Base-by-base conservation (phyloP, 805 yeast species). In the Metschnikowia rubicola region DNA sequence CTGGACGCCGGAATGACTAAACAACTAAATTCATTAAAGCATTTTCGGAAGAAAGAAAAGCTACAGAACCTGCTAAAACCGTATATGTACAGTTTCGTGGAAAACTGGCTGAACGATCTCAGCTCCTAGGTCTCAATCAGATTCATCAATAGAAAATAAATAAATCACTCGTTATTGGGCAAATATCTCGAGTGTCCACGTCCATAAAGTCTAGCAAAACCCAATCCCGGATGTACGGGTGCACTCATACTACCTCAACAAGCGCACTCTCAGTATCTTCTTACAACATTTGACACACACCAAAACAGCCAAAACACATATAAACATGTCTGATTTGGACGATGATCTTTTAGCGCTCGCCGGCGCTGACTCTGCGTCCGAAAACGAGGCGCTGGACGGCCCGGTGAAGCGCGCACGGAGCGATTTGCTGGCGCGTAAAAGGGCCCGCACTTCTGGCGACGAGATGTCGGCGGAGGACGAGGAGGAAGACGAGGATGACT, bases 291-390 rank as follows among this genome's bases (percentile, higher is more conserved):
- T 10, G 13, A 7, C 31, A 39, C 13, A 21, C 39, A 21, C 35
- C 28, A 30, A n/a, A 30, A 15, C 28, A 19, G 33, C 4, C 30
- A 13, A 31, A 4, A 4, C 26, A 21, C 26, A 21, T 2, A 21
- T 21, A 10, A 40, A 8, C 37, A 87, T 87, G 95, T 84, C 91
- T 51, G 96, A 72, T 58, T 80, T 89, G 62, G 97, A 91, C 64
- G 98, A 92, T 65, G 99, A 94, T 78, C 79, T 94, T 71, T 79
- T 92, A 63, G 98, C 97, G 17, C 79, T 94, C 59, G 99, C 99
- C 43, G 66, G 66, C 17, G 60, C 47, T 12, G 65, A 58, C 41
- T 58, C 61, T 13, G 98, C 46, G 35, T 82, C 79, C 31, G 83
- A 65, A 9, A 64, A 68, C 34, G 81, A 73, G 37, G 48, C 52